phyloP scores from a whole-genome alignment of 1,139 yeast species.

The Geotrichum fermentans region DNA sequence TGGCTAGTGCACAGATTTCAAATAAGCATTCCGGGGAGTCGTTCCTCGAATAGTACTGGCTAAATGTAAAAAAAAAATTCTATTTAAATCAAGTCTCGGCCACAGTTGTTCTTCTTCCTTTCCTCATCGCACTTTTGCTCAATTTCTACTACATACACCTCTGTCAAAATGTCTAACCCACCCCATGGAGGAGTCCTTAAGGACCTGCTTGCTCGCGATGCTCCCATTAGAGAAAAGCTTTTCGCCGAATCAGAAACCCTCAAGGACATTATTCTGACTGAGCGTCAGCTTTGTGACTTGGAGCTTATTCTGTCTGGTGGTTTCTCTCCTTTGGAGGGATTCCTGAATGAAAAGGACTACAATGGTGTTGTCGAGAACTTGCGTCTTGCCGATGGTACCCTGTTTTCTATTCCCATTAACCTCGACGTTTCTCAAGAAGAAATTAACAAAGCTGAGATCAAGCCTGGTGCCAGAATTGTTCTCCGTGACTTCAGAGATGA shows the following conservation, averaged over 20 bases:
- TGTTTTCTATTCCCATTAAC: conserved; percentile 93
- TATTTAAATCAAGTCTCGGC: neutral
- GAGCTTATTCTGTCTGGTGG: conserved; percentile 93
- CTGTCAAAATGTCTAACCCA: conserved; percentile 53
- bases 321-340: conserved; percentile 86
- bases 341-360: conserved; percentile 76
- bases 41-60: too few species aligned
- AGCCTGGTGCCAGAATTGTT: conserved; percentile 60
- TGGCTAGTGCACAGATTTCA: neutral
- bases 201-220: conserved; percentile 81
- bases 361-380: conserved; percentile 70
- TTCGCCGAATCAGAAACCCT: conserved; percentile 54
- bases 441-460: conserved; percentile 43
- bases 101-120: neutral
- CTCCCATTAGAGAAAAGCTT: conserved; percentile 52
- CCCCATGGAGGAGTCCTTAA: conserved; percentile 91
- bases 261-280: conserved; percentile 58
- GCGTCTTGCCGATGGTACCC: conserved; percentile 68
- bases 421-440: conserved; percentile 63
- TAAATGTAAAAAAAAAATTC: neutral
- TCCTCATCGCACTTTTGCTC: neutral
- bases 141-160: neutral
- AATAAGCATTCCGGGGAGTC: too few species aligned
- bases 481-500: conserved; percentile 82
- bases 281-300: conserved; percentile 88